phyloP scores from a whole-genome alignment of 2,329 filamentous ascomycete species.

The Ophiostoma montium region DNA sequence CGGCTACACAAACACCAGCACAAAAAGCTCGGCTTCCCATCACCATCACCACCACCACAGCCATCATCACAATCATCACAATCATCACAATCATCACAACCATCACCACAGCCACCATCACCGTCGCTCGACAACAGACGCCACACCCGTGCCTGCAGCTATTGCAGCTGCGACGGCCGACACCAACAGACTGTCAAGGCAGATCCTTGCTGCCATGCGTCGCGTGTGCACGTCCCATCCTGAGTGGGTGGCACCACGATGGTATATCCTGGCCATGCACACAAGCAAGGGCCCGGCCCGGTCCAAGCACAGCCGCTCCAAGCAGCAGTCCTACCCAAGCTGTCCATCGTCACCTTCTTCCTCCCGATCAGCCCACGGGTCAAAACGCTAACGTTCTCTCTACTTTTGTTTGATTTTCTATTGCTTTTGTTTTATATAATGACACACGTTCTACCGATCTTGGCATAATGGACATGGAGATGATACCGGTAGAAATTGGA shows the following conservation, averaged over 20 bases:
- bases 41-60: too few species aligned
- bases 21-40: too few species aligned
- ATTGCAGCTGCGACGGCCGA: constrained; percentile 10
- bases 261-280: constrained; percentile 20
- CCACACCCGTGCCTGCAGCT: background rate
- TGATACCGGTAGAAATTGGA: too few species aligned
- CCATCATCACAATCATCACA: too few species aligned
- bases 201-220: constrained; percentile 14
- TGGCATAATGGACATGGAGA: too few species aligned
- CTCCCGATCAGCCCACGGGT: background rate
- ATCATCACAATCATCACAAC: too few species aligned
- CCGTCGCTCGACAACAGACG: too few species aligned
- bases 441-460: background rate
- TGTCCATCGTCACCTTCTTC: background rate
- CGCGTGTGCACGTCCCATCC: constrained; percentile 9
- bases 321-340: background rate
- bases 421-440: background rate
- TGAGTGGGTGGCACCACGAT: constrained; percentile 22
- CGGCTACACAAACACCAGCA: background rate
- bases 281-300: background rate
- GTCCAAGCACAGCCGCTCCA: background rate
- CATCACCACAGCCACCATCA: too few species aligned
- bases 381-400: background rate
- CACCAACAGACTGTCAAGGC: constrained; percentile 23
- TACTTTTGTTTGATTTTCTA: constrained; percentile 11